Evolutionary conservation across 768 basidiomycete species (phyloP), one percentile per base, ranked within the genome.

Genomic region (Mycena capillaripes): DNA sequence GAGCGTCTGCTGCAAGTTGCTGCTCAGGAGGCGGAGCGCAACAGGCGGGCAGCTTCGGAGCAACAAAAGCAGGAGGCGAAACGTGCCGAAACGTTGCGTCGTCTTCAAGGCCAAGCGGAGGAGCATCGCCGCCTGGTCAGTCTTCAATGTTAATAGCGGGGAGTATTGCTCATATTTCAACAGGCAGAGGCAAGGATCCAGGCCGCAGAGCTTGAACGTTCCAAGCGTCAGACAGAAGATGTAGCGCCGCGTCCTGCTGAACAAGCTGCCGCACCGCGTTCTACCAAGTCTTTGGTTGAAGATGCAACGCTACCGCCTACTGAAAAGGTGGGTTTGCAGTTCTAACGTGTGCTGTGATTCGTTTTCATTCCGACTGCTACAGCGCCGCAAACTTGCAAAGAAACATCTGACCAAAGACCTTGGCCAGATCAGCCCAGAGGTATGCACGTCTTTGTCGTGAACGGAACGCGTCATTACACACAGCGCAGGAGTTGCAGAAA

Each of bases 31-130:
- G 59, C 62, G 5, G 71, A 72, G 46, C 52, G 55, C 34, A 55
- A 32, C 9, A 48, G 34, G 16, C 65, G 53, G 29, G 70, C 32
- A 17, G 58, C 58, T 19, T 6, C 50, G 60, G 66, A 70, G 56
- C 68, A 66, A 25, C 59, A 66, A 46, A 66, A 40, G 34, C 27
- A 61, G 11, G 77, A 75, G 50, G 68, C 57, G 14, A 79, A 78
- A 69, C 75, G 76, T 7, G 76, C 75, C 14, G 77, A 79, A 53
- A 76, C 75, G 21, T 34, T 78, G 29, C 70, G 73, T 27, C 79
- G 79, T 36, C 73, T 79, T 10, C 72, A 76, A 34, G 76, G 61
- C 29, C 78, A 80, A 64, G 79, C 78, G 27, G 77, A 79, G 60
- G 77, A 78, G 59, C 74, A 76, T 34, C 67, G 72, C 16, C 75